Conservation (phyloP, 495 filamentous ascomycete species). For the Xylaria flabelliformis region DNA sequence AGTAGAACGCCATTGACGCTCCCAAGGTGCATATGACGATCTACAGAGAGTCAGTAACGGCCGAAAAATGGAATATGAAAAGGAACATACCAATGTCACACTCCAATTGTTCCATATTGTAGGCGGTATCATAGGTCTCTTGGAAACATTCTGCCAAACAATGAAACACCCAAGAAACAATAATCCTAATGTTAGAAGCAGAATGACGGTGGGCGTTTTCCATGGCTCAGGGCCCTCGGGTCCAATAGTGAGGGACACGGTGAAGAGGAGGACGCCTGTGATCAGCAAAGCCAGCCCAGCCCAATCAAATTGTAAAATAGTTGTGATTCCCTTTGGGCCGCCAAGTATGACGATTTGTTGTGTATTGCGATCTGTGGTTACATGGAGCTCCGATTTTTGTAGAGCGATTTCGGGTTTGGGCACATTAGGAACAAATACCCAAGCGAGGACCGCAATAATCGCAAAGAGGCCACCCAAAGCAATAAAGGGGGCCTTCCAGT, state of each 20-base stretch:
- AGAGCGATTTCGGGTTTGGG: constrained; percentile 27
- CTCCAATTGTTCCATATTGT: constrained; percentile 44
- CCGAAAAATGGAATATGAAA: not conserved
- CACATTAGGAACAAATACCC: constrained; percentile 36
- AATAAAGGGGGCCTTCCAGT: constrained; percentile 66
- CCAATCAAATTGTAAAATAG: constrained; percentile 43
- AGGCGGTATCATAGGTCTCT: constrained; percentile 43
- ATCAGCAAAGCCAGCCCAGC: constrained; percentile 39
- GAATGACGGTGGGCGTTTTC: constrained; percentile 63
- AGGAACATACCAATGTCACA: constrained; percentile 39
- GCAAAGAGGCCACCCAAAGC: constrained; percentile 60
- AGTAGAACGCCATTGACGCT: constrained; percentile 49
- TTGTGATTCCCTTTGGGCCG: constrained; percentile 50
- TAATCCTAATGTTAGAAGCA: constrained; percentile 61
- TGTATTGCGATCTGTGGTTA: constrained; percentile 55
- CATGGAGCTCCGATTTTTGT: constrained; percentile 42
- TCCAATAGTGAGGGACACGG: constrained; percentile 43
- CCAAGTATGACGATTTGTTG: constrained; percentile 62
- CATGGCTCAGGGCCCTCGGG: constrained; percentile 56
- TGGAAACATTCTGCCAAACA: constrained; percentile 57
- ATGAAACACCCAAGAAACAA: constrained; percentile 58
- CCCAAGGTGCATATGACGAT: constrained; percentile 39
- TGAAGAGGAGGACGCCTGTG: constrained; percentile 43
- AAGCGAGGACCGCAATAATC: constrained; percentile 32
- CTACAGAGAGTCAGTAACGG: constrained; percentile 21